Conservation (phyloP, 1,139 yeast species). For the Casaregolazyma lundiana region DNA sequence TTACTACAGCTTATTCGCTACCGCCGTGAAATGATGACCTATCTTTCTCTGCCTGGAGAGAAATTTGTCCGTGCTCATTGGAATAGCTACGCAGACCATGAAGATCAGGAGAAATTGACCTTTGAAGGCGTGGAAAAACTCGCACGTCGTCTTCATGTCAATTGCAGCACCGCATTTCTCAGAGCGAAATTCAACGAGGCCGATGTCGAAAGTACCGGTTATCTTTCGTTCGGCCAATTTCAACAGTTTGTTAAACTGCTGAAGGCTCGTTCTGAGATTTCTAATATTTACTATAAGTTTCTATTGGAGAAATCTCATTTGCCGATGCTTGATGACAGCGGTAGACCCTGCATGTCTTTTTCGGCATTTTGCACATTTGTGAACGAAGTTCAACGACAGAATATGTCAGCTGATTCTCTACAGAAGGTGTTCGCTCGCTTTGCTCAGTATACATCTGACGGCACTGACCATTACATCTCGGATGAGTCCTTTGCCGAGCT, state of each 20-base stretch:
- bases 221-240: slow-evolving; percentile 64
- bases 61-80: slow-evolving; percentile 54
- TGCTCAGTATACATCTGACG: slow-evolving; percentile 21
- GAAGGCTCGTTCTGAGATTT: slow-evolving; percentile 49
- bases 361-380: slow-evolving; percentile 47
- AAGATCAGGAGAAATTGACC: slow-evolving; percentile 43
- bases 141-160: slow-evolving; percentile 64
- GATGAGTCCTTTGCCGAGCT: slow-evolving; percentile 51
- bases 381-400: slow-evolving; percentile 48
- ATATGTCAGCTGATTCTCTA: slow-evolving; percentile 30
- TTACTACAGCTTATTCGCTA: slow-evolving; percentile 44
- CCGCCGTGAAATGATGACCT: slow-evolving; percentile 50
- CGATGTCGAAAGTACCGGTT: slow-evolving; percentile 42
- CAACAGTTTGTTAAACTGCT: slow-evolving; percentile 59
- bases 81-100: slow-evolving; percentile 44
- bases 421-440: slow-evolving; percentile 45
- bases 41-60: slow-evolving; percentile 50
- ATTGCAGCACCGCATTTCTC: slow-evolving; percentile 44
- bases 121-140: slow-evolving; percentile 66
- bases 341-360: slow-evolving; percentile 29
- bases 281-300: slow-evolving; percentile 36
- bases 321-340: slow-evolving; percentile 12
- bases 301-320: slow-evolving; percentile 14
- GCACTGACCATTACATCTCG: slow-evolving; percentile 28
- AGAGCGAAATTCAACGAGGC: slow-evolving; percentile 46